Percentiles rank a stretch among this genome's conserved stretches.
Conservation (phyloP, 768 basidiomycete species). For the Leccinum pellstonianum region DNA sequence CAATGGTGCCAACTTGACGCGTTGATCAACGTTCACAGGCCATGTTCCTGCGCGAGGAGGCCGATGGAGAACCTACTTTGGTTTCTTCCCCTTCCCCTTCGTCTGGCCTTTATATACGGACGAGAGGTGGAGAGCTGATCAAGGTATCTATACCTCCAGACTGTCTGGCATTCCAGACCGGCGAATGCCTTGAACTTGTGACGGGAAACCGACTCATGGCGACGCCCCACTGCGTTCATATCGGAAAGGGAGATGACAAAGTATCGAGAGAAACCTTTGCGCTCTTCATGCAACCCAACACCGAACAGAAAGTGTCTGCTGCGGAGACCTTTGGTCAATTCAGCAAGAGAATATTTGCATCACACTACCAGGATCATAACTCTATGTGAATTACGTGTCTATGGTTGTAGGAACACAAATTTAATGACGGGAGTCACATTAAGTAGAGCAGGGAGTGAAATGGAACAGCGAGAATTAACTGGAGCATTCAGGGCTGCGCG, state of each 20-base stretch:
- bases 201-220: constrained; percentile 80
- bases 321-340: constrained; percentile 86
- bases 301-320: constrained; percentile 66
- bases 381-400: constrained; percentile 22
- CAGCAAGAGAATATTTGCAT: constrained; percentile 73
- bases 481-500: constrained; percentile 20
- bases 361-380: constrained; percentile 40
- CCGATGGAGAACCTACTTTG: constrained; percentile 39
- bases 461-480: not conserved
- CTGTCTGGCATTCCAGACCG: constrained; percentile 94
- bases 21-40: constrained; percentile 47
- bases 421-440: constrained; percentile 9
- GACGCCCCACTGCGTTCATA: constrained; percentile 92
- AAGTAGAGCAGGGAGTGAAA: not conserved
- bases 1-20: constrained; percentile 2
- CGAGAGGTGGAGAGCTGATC: constrained; percentile 71
- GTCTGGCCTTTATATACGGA: constrained; percentile 91
- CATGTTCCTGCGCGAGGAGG: constrained; percentile 68
- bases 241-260: constrained; percentile 52
- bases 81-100: constrained; percentile 68
- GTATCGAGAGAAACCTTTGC: constrained; percentile 88
- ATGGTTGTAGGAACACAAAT: constrained; percentile 5
- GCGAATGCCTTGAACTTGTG: constrained; percentile 90
- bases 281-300: constrained; percentile 87
- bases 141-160: constrained; percentile 85